Conservation (phyloP, 2,329 filamentous ascomycete genomes). For the Fusarium globosum region DNA sequence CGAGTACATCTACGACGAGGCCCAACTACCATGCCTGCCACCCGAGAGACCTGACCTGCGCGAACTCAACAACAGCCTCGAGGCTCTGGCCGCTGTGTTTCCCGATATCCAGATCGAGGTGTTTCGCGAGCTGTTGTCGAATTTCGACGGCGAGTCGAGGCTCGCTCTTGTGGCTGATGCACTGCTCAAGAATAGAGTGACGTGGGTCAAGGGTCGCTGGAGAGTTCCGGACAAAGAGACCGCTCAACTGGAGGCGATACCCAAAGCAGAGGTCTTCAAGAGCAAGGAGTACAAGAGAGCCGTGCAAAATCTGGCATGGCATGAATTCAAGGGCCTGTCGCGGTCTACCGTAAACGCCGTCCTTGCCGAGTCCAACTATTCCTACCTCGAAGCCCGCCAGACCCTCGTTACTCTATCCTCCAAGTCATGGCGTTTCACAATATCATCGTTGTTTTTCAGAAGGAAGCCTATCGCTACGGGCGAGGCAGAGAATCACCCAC, state of each 20-base stretch:
- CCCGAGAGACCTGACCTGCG: constrained; percentile 71
- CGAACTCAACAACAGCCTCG: constrained; percentile 76
- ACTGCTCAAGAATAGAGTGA: constrained; percentile 76
- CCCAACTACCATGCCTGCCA: constrained; percentile 61
- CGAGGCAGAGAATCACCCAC: constrained; percentile 69
- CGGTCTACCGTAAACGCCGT: constrained; percentile 81
- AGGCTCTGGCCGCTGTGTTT: constrained; percentile 76
- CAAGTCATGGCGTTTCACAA: constrained; percentile 81
- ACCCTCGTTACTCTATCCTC: constrained; percentile 75
- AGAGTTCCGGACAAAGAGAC: constrained; percentile 56
- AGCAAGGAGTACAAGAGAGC: constrained; percentile 75
- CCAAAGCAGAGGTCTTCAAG: constrained; percentile 74
- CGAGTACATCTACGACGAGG: constrained; percentile 66
- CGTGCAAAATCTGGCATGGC: constrained; percentile 73
- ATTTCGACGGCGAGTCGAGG: constrained; percentile 79
- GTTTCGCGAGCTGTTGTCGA: constrained; percentile 82
- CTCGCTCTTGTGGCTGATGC: constrained; percentile 82
- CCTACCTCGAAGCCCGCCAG: constrained; percentile 76
- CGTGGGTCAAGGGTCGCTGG: constrained; percentile 78
- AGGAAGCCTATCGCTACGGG: constrained; percentile 66
- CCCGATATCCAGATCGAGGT: constrained; percentile 85
- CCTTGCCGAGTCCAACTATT: constrained; percentile 83
- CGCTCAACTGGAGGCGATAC: constrained; percentile 54
- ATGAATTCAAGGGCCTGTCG: constrained; percentile 80
- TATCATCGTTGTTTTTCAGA: constrained; percentile 76